Conservation (phyloP, 2,329 filamentous ascomycete species). For the Emergomyces orientalis region DNA sequence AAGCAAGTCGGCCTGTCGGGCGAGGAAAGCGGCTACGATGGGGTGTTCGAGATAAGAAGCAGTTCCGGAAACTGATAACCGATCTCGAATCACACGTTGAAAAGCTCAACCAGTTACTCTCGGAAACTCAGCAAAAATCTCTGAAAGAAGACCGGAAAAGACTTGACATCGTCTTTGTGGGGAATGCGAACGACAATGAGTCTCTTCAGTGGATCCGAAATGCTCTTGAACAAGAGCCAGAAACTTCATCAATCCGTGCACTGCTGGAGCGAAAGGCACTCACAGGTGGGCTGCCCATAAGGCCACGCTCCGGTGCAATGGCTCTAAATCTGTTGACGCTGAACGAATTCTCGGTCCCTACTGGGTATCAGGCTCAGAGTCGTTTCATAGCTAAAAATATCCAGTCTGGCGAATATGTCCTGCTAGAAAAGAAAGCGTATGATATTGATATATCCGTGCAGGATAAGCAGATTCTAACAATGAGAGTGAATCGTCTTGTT, state of each 20-base stretch:
- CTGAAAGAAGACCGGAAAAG: slow-evolving; percentile 1
- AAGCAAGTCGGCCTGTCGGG: not conserved
- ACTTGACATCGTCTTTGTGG: slow-evolving; percentile 4
- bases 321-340: not conserved
- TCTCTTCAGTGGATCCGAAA: slow-evolving; percentile 3
- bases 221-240: slow-evolving; percentile 2
- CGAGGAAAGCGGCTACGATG: slow-evolving; percentile 1
- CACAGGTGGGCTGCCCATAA: not conserved
- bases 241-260: slow-evolving; percentile 1
- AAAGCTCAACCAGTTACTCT: slow-evolving; percentile 4
- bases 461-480: slow-evolving; percentile 2
- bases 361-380: not conserved
- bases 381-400: not conserved
- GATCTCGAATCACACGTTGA: not conserved
- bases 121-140: slow-evolving; percentile 3
- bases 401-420: not conserved
- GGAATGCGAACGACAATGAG: not conserved
- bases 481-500: slow-evolving; percentile 1
- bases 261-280: slow-evolving; percentile 4
- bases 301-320: not conserved
- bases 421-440: slow-evolving; percentile 5
- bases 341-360: not conserved
- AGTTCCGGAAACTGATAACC: slow-evolving; percentile 3
- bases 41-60: slow-evolving; percentile 1
- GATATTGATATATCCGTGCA: not conserved